Percentiles rank a stretch among this genome's conserved stretches.
These are phyloP conservation scores for Gossypium arboreum DNA, from an alignment of 345 rosid genomes.

Conservation along the genomic window DNA sequence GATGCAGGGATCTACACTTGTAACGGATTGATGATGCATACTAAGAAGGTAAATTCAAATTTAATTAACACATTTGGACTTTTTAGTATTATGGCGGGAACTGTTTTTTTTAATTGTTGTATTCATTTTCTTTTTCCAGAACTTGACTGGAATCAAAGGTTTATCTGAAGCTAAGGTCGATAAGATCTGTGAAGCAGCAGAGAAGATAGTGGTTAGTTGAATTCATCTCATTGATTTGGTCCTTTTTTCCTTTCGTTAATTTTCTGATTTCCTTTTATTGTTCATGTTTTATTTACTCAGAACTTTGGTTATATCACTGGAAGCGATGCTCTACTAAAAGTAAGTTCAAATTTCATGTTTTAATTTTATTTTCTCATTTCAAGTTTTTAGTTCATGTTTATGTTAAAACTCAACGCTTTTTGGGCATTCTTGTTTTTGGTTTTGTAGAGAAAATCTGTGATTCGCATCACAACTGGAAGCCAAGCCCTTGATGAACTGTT, in stretches of 20 bases:
- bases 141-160: constrained; percentile 90
- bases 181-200: constrained; percentile 95
- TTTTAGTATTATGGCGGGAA: background rate
- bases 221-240: constrained; percentile 1
- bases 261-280: background rate
- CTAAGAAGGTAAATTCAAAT: constrained; percentile 58
- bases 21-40: constrained; percentile 97
- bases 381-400: background rate
- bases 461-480: constrained; percentile 88
- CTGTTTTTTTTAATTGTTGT: background rate
- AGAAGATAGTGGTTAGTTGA: constrained; percentile 74
- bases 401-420: background rate
- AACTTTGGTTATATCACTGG: constrained; percentile 88
- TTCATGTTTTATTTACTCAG: constrained; percentile 26
- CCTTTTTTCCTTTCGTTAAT: background rate
- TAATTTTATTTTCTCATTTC: background rate
- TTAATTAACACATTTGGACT: background rate
- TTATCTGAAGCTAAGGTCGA: constrained; percentile 96
- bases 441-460: constrained; percentile 58
- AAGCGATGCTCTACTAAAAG: constrained; percentile 83
- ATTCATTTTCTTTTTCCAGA: constrained; percentile 27
- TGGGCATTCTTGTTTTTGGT: background rate
- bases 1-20: constrained; percentile 96
- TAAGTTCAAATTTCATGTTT: constrained; percentile 29
- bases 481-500: constrained; percentile 90